Evolutionary conservation across 371 early-diverging fungal genomes (phyloP).

Genomic region (Amoeboaphelidium protococcarum): DNA sequence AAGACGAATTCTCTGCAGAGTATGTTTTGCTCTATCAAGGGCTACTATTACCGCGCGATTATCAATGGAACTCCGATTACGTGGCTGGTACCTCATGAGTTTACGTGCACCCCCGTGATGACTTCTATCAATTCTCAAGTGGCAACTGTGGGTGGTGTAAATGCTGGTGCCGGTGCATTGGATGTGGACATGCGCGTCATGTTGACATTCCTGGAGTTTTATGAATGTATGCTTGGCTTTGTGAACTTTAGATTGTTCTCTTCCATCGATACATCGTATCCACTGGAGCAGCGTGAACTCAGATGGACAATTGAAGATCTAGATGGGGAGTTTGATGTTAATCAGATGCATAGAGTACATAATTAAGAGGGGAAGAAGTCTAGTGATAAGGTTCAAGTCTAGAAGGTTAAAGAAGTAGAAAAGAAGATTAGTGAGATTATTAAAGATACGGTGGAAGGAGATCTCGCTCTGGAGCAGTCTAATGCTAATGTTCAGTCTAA

Average conservation of each 20-base stretch:
- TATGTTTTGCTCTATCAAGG: constrained; percentile 86
- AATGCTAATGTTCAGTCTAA: no score
- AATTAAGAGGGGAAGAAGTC: background rate
- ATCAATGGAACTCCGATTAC: constrained; percentile 75
- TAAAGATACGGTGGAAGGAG: no score
- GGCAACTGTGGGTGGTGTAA: no score
- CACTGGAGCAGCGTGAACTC: constrained; percentile 44
- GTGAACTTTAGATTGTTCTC: constrained; percentile 75
- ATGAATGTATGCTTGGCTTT: constrained; percentile 72
- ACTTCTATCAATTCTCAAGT: constrained; percentile 1
- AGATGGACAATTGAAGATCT: constrained; percentile 10
- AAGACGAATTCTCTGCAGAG: constrained; percentile 44
- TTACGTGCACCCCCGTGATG: constrained; percentile 14
- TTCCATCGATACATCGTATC: constrained; percentile 58
- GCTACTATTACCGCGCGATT: constrained; percentile 91
- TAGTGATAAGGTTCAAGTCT: background rate
- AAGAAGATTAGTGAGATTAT: constrained; percentile 3
- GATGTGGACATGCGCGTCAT: constrained; percentile 92
- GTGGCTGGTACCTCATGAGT: constrained; percentile 86
- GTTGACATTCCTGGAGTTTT: constrained; percentile 84
- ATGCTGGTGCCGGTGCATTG: constrained; percentile 27
- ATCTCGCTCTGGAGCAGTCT: no score
- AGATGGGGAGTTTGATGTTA: background rate
- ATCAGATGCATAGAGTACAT: background rate
- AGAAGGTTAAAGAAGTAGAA: background rate